phyloP scores from a whole-genome alignment of 495 filamentous ascomycete genomes.

The Achaetomiella virescens region DNA sequence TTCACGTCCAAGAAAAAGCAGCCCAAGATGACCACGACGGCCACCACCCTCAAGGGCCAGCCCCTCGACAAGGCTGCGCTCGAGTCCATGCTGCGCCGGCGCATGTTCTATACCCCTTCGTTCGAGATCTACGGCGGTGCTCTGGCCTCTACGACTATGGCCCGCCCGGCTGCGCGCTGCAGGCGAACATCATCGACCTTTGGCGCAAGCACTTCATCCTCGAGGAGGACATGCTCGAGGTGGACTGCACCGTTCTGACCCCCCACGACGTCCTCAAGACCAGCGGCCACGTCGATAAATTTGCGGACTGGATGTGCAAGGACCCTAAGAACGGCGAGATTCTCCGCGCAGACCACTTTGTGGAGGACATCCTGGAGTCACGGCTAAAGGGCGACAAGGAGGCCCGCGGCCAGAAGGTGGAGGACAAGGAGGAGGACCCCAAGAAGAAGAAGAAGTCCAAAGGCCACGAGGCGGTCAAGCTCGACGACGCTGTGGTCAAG shows the following conservation, averaged over 20 bases:
- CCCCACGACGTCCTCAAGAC: conserved; percentile 92
- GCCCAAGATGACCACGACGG: conserved; percentile 36
- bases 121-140: conserved; percentile 93
- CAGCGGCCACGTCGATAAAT: conserved; percentile 94
- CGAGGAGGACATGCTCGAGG: conserved; percentile 87
- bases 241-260: conserved; percentile 79
- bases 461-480: conserved; percentile 50
- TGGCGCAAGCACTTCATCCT: conserved; percentile 90
- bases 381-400: conserved; percentile 76
- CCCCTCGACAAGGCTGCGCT: conserved; percentile 73
- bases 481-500: conserved; percentile 59
- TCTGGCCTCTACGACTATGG: conserved; percentile 83
- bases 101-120: conserved; percentile 88
- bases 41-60: conserved; percentile 81
- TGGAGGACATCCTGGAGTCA: conserved; percentile 84
- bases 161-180: conserved; percentile 70
- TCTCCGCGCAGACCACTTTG: conserved; percentile 88
- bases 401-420: conserved; percentile 65
- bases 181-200: conserved; percentile 78
- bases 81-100: conserved; percentile 77
- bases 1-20: conserved; percentile 32
- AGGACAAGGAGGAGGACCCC: conserved; percentile 52
- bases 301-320: conserved; percentile 99
- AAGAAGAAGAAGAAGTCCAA: conserved; percentile 54
- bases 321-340: conserved; percentile 97